Evolutionary conservation across 2,329 filamentous ascomycete genomes (phyloP).

Genomic region (Penicillium sp.): DNA sequence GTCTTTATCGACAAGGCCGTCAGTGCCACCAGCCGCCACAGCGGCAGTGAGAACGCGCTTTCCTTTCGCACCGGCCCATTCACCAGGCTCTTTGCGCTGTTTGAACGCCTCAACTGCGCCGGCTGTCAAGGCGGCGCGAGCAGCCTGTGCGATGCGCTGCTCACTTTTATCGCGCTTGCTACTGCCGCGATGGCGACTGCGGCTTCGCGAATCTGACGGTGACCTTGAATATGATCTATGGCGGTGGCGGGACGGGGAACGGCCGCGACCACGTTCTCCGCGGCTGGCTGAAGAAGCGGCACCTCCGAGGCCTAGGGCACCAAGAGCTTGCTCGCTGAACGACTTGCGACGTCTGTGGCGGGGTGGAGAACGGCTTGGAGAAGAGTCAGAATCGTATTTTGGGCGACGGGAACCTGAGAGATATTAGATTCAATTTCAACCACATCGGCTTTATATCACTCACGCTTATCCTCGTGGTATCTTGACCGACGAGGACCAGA

Average conservation of each 20-base stretch:
- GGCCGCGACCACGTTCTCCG: slow-evolving; percentile 51
- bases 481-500: slow-evolving; percentile 43
- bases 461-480: slow-evolving; percentile 47
- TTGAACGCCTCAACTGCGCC: slow-evolving; percentile 91
- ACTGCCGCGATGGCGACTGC: slow-evolving; percentile 47
- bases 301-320: slow-evolving; percentile 58
- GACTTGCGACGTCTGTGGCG: slow-evolving; percentile 45
- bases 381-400: slow-evolving; percentile 34
- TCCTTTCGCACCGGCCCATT: slow-evolving; percentile 87
- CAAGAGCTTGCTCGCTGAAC: slow-evolving; percentile 50
- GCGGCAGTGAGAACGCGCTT: slow-evolving; percentile 89
- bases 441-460: slow-evolving; percentile 16
- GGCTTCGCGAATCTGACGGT: slow-evolving; percentile 51
- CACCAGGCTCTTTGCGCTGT: slow-evolving; percentile 80
- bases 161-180: slow-evolving; percentile 49
- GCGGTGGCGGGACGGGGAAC: slow-evolving; percentile 27
- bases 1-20: slow-evolving; percentile 67
- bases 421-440: neutral
- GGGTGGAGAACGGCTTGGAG: slow-evolving; percentile 41
- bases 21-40: slow-evolving; percentile 77
- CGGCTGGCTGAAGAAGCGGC: slow-evolving; percentile 40
- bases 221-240: slow-evolving; percentile 48
- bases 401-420: slow-evolving; percentile 30
- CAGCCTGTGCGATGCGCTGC: slow-evolving; percentile 74
- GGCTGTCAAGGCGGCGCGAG: slow-evolving; percentile 84